These are phyloP conservation scores for Crucibulum laeve DNA, from an alignment of 768 basidiomycete genomes.

Conservation along the genomic window DNA sequence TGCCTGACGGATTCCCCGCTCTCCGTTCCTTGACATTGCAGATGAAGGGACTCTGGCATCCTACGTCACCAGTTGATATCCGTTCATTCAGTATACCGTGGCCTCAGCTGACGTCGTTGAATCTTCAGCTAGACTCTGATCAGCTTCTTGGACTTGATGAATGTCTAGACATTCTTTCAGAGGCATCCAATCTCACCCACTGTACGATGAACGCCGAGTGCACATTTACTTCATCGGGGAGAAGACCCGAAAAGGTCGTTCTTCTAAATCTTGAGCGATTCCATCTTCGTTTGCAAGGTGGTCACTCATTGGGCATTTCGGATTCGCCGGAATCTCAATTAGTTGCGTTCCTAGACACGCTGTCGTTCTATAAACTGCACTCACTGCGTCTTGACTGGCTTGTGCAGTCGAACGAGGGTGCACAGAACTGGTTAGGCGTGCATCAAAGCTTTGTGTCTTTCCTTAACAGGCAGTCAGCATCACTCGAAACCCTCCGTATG, in stretches of 20 bases:
- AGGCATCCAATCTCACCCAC: constrained; percentile 21
- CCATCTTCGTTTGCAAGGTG: constrained; percentile 26
- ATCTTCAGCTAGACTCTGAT: constrained; percentile 30
- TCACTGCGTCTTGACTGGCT: constrained; percentile 32
- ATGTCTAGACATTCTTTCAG: constrained; percentile 26
- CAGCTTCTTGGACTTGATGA: constrained; percentile 30
- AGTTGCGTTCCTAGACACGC: constrained; percentile 23
- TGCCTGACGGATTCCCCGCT: constrained; percentile 18
- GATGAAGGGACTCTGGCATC: constrained; percentile 17
- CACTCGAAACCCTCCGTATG: constrained; percentile 27
- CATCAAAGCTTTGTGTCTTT: constrained; percentile 24
- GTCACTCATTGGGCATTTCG: constrained; percentile 3
- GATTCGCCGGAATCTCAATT: constrained; percentile 18
- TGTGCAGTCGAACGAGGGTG: constrained; percentile 8
- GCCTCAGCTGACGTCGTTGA: constrained; percentile 31
- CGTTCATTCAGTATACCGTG: constrained; percentile 27
- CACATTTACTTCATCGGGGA: constrained; percentile 11
- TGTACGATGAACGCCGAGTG: constrained; percentile 31
- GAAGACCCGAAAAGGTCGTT: constrained; percentile 6
- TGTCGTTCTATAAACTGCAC: constrained; percentile 23
- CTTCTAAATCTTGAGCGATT: constrained; percentile 28
- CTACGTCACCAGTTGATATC: constrained; percentile 17
- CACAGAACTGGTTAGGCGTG: constrained; percentile 12
- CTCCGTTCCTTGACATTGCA: constrained; percentile 28
- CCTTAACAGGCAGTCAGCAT: constrained; percentile 17